Evolutionary conservation across 768 basidiomycete genomes (phyloP).

Genomic region (Mycena leptocephala): DNA sequence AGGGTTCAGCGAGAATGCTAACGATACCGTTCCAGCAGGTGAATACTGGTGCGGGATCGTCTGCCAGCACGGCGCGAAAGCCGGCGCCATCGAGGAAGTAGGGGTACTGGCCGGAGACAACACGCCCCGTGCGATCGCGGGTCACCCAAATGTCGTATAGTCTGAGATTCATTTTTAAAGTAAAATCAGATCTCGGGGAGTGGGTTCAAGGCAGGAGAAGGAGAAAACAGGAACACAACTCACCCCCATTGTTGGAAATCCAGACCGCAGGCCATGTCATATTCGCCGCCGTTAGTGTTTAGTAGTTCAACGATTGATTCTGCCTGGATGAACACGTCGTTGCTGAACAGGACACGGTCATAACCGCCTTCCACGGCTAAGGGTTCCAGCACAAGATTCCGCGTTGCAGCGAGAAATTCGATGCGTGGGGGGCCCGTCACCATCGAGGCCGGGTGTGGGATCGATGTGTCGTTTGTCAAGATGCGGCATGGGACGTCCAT

Average conservation of each 20-base stretch:
- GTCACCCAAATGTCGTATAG: constrained; percentile 56
- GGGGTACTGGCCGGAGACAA: constrained; percentile 51
- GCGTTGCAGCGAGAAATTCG: background rate
- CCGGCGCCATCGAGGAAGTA: constrained; percentile 57
- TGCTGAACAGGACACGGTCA: constrained; percentile 59
- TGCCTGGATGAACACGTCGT: constrained; percentile 60
- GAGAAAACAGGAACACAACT: background rate
- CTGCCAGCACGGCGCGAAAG: constrained; percentile 50
- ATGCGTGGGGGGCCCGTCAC: background rate
- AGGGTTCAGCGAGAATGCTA: constrained; percentile 55
- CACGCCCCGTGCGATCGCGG: constrained; percentile 50
- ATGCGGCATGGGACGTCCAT: background rate
- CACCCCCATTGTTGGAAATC: constrained; percentile 57
- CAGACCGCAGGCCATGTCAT: constrained; percentile 62
- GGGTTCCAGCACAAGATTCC: constrained; percentile 52
- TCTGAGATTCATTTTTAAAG: background rate
- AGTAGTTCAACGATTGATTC: constrained; percentile 59
- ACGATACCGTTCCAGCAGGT: constrained; percentile 64
- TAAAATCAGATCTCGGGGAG: no score
- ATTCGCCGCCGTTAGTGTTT: constrained; percentile 54
- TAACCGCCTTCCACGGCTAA: constrained; percentile 53
- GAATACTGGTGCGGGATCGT: constrained; percentile 59
- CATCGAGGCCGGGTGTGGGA: background rate
- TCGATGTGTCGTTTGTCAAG: background rate
- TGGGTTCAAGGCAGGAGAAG: no score